Conservation (phyloP, 805 yeast genomes). For the Saccharomycopsis amapae region DNA sequence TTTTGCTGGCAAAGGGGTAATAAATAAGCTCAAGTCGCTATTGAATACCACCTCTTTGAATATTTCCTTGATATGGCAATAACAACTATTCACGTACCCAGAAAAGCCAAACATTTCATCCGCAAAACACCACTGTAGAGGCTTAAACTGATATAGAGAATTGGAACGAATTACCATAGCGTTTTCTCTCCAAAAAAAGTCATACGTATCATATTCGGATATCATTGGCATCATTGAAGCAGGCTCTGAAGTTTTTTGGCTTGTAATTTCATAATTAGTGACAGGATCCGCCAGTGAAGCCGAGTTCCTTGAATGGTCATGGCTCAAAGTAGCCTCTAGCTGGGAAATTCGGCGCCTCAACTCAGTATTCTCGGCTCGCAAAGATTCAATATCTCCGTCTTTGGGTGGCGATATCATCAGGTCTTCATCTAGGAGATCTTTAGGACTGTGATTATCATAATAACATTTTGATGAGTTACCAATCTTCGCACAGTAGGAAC, state of each 20-base stretch:
- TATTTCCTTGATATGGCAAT: slow-evolving; percentile 8
- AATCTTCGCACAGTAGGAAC: slow-evolving; percentile 14
- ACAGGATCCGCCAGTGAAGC: too few species aligned
- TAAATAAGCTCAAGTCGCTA: slow-evolving; percentile 1
- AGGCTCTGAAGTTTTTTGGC: neutral
- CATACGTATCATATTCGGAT: neutral
- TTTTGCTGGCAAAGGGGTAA: slow-evolving; percentile 9
- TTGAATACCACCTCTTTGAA: slow-evolving; percentile 6
- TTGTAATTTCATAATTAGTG: too few species aligned
- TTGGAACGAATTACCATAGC: neutral
- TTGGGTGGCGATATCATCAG: too few species aligned
- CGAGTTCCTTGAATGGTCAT: too few species aligned
- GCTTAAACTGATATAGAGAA: neutral
- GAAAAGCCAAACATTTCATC: too few species aligned
- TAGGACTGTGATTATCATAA: neutral
- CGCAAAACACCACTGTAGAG: neutral
- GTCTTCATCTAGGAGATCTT: too few species aligned
- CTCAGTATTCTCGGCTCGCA: too few species aligned
- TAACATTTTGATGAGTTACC: slow-evolving; percentile 1
- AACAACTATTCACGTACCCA: neutral
- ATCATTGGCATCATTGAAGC: neutral
- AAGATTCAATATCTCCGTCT: neutral
- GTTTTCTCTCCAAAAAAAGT: neutral
- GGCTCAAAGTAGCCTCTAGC: too few species aligned
- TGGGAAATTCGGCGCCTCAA: too few species aligned